phyloP scores from a whole-genome alignment of 2,329 filamentous ascomycete genomes.

The Trichoderma simmonsii region DNA sequence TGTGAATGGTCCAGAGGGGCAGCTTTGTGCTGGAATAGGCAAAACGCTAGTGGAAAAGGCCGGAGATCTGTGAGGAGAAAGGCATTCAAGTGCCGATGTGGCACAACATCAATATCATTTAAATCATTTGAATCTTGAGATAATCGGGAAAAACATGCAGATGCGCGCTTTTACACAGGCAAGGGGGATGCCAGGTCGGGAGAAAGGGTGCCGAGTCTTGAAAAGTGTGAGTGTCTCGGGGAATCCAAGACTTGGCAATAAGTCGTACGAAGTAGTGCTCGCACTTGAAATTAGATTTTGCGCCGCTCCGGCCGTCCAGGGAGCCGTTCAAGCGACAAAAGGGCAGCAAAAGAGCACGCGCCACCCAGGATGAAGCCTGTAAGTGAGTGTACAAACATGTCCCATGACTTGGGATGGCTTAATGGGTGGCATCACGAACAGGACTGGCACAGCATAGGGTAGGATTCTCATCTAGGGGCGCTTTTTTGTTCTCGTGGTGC shows the following conservation, averaged over 20 bases:
- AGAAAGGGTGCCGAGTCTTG: background rate
- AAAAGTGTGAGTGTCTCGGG: background rate
- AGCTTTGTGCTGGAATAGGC: background rate
- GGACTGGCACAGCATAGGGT: background rate
- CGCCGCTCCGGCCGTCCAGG: background rate
- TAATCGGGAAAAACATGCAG: background rate
- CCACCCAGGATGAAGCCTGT: background rate
- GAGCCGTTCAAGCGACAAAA: background rate
- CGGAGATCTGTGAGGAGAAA: background rate
- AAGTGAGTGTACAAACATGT: background rate
- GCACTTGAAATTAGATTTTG: background rate
- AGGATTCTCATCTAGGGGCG: background rate
- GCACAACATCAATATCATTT: background rate
- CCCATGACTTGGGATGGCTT: background rate
- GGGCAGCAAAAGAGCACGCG: background rate
- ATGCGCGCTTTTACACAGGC: background rate
- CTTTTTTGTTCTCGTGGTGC: constrained; percentile 9
- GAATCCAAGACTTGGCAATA: background rate
- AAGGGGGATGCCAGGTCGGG: background rate
- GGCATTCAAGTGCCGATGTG: constrained; percentile 2
- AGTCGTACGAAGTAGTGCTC: background rate
- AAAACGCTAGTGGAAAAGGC: background rate
- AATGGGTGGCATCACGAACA: background rate
- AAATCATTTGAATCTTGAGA: background rate
- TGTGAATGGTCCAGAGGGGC: constrained; percentile 15